Percentiles rank a stretch among this genome's conserved stretches.
phyloP scores from a whole-genome alignment of 1,139 yeast genomes.

The Kurtzmaniella quercitrusa region DNA sequence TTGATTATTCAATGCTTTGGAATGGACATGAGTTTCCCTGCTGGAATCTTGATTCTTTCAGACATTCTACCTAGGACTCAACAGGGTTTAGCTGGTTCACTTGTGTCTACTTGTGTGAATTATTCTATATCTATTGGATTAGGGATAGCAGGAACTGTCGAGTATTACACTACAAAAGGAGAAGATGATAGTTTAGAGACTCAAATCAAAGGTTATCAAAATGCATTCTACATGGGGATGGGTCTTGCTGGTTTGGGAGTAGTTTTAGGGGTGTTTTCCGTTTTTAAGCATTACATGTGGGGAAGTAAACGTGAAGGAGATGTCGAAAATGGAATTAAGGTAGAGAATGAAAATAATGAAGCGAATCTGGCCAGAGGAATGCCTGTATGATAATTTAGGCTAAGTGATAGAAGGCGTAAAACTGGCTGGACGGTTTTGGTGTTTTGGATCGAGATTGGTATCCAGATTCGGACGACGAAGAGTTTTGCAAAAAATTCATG shows the following conservation, averaged over 20 bases:
- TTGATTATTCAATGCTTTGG: constrained; percentile 49
- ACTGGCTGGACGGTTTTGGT: too few species aligned
- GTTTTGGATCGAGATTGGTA: too few species aligned
- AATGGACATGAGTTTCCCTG: constrained; percentile 66
- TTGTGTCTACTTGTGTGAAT: constrained; percentile 57
- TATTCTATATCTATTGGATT: constrained; percentile 62
- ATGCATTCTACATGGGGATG: constrained; percentile 46
- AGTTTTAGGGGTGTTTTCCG: constrained; percentile 20
- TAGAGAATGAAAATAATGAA: too few species aligned
- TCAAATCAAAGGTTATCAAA: constrained; percentile 32
- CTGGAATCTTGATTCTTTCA: constrained; percentile 51
- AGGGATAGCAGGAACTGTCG: constrained; percentile 64
- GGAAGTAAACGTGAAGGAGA: background rate
- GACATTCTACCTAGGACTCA: constrained; percentile 47
- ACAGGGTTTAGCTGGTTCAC: constrained; percentile 66
- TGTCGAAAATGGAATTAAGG: background rate
- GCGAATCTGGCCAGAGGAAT: too few species aligned
- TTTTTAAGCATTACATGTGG: constrained; percentile 9
- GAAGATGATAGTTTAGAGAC: constrained; percentile 22
- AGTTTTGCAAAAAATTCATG: too few species aligned
- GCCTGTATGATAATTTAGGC: too few species aligned
- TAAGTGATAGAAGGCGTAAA: too few species aligned
- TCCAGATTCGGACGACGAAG: too few species aligned
- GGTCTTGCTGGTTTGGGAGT: constrained; percentile 50
- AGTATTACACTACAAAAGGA: constrained; percentile 34